Evolutionary conservation across 495 filamentous ascomycete species (phyloP), one percentile per base, ranked within the genome.

Genomic region (Acidiella bohemica): DNA sequence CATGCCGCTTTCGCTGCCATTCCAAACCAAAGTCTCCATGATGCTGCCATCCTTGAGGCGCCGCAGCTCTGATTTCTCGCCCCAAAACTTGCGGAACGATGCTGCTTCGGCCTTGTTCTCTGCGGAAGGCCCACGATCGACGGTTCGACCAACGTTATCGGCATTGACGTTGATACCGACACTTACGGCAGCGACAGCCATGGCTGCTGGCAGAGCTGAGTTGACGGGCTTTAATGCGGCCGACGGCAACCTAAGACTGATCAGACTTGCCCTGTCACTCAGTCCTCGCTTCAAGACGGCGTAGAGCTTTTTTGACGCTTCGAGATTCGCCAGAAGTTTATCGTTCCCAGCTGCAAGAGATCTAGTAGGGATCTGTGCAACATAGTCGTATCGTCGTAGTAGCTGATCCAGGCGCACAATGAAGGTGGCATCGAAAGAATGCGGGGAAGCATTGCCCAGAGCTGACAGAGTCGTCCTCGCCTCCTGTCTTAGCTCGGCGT

Each of bases 91-190:
- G n/a, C 76, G 75, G 45, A 80, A 85, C 18, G 61, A 63, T 6
- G 73, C 70, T 23, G 79, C 73, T 48, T 75, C 70, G 40, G 72
- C 70, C 55, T 76, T 84, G 33, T 84, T 68, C 55, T 94, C 84
- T 3, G 83, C 83, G 0, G 76, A 55, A 2, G 90, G 90, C 2
- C 90, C 90, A 52, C 84, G 78, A 51, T 97, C 90, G 30, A 94
- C 77, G 16, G 71, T 65, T 16, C 86, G 76, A 31, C 68, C 61
- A 37, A 76, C 73, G 50, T 85, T 80, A 8, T 68, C 64, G 1
- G 80, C 65, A 54, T 94, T 67, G 23, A 92, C 70, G 13, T 81
- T 53, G 24, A 97, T 62, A 0, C 81, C 78, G 30, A 90, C 63
- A 10, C 67, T 58, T 12, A 90, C 42, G 2, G 44, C 46, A 7